These are phyloP conservation scores for Roridomyces roridus DNA, from an alignment of 768 basidiomycete species.

Conservation along the genomic window DNA sequence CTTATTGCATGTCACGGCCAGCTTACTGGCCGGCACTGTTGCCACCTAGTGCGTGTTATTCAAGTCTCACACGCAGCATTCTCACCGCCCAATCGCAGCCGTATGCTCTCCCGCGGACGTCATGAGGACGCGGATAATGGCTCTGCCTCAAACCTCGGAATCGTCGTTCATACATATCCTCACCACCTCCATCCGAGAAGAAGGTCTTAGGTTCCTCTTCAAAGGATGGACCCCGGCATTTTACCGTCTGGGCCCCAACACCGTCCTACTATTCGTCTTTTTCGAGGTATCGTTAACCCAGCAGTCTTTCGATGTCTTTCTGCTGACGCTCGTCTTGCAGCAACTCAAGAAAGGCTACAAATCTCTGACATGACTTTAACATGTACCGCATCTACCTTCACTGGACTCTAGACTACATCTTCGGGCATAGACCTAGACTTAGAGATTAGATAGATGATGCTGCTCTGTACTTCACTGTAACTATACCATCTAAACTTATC, in stretches of 20 bases:
- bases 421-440: no score
- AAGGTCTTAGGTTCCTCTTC: constrained; percentile 81
- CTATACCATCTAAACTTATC: no score
- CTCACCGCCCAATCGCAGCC: constrained; percentile 47
- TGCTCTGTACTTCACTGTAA: no score
- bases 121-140: constrained; percentile 78
- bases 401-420: no score
- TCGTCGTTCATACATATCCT: constrained; percentile 58
- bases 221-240: constrained; percentile 93
- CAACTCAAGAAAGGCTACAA: constrained; percentile 76
- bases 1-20: constrained; percentile 69
- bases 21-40: constrained; percentile 73
- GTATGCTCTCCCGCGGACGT: constrained; percentile 84
- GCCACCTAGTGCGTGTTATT: constrained; percentile 69
- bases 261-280: constrained; percentile 84
- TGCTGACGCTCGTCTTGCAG: constrained; percentile 38
- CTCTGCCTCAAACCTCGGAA: constrained; percentile 61
- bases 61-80: not conserved
- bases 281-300: constrained; percentile 60
- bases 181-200: constrained; percentile 64
- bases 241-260: constrained; percentile 83
- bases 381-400: no score
- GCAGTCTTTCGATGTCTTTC: not conserved
- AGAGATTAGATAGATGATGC: no score
- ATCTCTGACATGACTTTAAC: not conserved